Percentiles rank a stretch among this genome's conserved stretches.
Conservation (phyloP, 805 yeast species). For the Saccharomycopsis sp. region DNA sequence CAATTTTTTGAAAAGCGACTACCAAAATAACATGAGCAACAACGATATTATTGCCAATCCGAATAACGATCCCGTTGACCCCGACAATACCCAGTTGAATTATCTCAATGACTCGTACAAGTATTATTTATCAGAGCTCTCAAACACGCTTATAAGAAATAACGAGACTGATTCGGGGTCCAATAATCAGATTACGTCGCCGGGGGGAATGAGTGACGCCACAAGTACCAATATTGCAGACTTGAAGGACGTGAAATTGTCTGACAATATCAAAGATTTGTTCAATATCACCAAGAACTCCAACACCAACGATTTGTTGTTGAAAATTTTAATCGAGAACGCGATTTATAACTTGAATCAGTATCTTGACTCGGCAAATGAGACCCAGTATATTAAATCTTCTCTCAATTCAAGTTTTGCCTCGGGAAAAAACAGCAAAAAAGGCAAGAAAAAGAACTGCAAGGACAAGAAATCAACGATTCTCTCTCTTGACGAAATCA, state of each 20-base stretch:
- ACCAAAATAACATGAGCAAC: conserved; percentile 11
- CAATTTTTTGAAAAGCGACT: conserved; percentile 12
- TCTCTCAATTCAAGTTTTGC: background rate
- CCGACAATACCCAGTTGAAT: conserved; percentile 8
- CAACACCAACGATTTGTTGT: conserved; percentile 22
- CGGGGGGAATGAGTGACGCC: background rate
- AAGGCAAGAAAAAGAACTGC: background rate
- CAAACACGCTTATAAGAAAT: conserved; percentile 14
- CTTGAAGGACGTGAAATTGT: conserved; percentile 16
- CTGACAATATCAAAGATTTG: conserved; percentile 15
- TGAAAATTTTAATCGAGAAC: conserved; percentile 40
- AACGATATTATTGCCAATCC: conserved; percentile 9
- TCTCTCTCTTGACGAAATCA: conserved; percentile 19
- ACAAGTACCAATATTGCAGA: conserved; percentile 3
- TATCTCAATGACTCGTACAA: conserved; percentile 21
- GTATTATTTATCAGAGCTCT: conserved; percentile 16
- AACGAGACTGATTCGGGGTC: background rate
- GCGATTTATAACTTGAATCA: conserved; percentile 29
- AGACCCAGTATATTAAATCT: conserved; percentile 7
- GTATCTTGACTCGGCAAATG: conserved; percentile 13
- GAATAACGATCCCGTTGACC: background rate
- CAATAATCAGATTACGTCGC: background rate
- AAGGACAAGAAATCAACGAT: conserved; percentile 6
- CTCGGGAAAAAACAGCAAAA: background rate
- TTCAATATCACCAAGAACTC: conserved; percentile 19